Base-by-base conservation (phyloP, 2,329 filamentous ascomycete genomes). In the Hymenoscyphus fructigenus region DNA sequence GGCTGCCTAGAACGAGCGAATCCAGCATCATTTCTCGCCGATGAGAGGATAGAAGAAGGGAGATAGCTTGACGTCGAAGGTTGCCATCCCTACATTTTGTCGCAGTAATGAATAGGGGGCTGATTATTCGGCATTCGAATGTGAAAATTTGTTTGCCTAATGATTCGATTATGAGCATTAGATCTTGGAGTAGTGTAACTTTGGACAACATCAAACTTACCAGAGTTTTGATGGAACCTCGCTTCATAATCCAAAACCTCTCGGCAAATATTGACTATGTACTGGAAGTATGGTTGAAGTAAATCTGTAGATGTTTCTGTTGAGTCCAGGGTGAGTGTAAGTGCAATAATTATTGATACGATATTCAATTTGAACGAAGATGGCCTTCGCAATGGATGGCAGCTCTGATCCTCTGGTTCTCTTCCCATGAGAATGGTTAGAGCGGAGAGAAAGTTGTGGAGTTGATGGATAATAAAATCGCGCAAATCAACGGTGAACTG, bases 21-120 rank as follows among this genome's bases (percentile, higher is more conserved):
- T 90, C 87, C 86, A 87, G 90, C 80, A 90, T 87, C 50, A 85
- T 86, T 75, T 91, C 88, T 61, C 87, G 80, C 17, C 88, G 80
- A 23, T 86, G 83, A 68, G 84, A 86, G 67, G 83, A 85, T 60
- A 81, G 79, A 55, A 91, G 76, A 15, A 90, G 77, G 68, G 84
- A 81, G 57, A 90, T 87, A 14, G 88, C 88, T 70, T 85, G 82
- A 10, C 84, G 80, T 9, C 88, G 82, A 44, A 84, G 80, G 1
- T 77, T 67, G 0, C 81, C 80, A 63, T 88, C 82, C 3, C 87
- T 82, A 69, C 87, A 90, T 71, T 88, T 88, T 7, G 85, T 88
- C 6, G 85, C 87, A 15, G 88, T 84, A 2, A 88, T 82, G 66
- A 85, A 90, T 0, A 90, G 79, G 0, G 86, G 84, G 3, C 85